Evolutionary conservation across 2,329 filamentous ascomycete genomes (phyloP), one percentile per base, ranked within the genome.

Genomic region (Aspergillus sp.): DNA sequence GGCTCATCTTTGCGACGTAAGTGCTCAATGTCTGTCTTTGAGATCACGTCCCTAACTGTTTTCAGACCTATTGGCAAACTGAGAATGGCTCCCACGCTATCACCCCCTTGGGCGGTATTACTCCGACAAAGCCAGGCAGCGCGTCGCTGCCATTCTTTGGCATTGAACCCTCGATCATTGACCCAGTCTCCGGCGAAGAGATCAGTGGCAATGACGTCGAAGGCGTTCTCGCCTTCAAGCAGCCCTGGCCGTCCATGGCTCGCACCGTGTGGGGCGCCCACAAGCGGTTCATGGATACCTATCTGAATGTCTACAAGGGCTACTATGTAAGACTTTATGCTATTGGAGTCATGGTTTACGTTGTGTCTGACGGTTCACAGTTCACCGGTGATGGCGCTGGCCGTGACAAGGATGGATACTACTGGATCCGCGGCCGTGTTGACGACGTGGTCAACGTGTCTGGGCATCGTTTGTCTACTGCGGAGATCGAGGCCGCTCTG

Each of bases 381-480:
- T 69, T 69, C 54, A 69, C 64, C 31, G 67, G 66, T 39, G 91
- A 98, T 57, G 91, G 91, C 56, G 91, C 91, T 35, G 91, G 84
- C 39, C 84, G 91, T 56, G 91, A 98, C 60, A 83, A 94, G 64
- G 91, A 98, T 53, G 91, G 91, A 36, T 98, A 95, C 72, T 98
- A 96, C 77, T 98, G 91, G 91, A 98, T 98, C 60, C 85, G 91
- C 42, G 91, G 91, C 45, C 86, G 91, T 62, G 91, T 98, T 33
- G 91, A 98, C 57, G 91, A 98, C 53, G 91, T 98, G 26, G 89
- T 98, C 61, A 98, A 98, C 63, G 91, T 98, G 41, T 91, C 83
- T 49, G 91, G 91, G 16, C 91, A 98, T 64, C 82, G 91, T 60
- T 73, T 98, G 42, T 96, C 89, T 11, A 98, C 91, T 7, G 89